Evolutionary conservation across 1,284 basidiomycete genomes (phyloP), one percentile per base, ranked within the genome.

Genomic region (Fomitopsis schrenkii): DNA sequence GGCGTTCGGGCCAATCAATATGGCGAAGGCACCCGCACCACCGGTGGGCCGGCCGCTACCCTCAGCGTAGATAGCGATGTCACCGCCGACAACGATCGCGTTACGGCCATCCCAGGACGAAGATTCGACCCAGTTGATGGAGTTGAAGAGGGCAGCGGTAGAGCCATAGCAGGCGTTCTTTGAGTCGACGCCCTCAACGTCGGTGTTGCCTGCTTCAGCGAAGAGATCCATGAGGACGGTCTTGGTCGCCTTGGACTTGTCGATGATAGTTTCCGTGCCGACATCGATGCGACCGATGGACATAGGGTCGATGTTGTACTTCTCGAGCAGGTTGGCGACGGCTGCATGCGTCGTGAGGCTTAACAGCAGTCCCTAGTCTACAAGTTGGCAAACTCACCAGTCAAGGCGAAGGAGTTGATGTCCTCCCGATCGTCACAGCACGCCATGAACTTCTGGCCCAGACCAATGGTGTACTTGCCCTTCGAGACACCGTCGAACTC

Each of bases 91-190:
- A 67, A 99, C 96, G 68, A 99, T 96, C 30, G 97, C 97, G 75
- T 98, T 95, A 63, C 97, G 88, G 61, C 97, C 97, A 72, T 99
- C 97, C 97, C 97, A 99, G n/a, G 93, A 95, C 63, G 88, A 88
- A 53, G 88, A 91, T 78, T 99, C 97, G 66, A 98, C 83, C 97
- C 97, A 99, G 83, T 96, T 96, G 75, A 97, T 82, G 58, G 95
- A 91, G 78, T 98, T 98, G 88, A 97, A 98, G 63, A 99, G 86
- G 4, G 97, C 97, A 53, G 97, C 97, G 28, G 97, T 99, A 45
- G 95, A 97, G 55, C 97, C 97, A 75, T 99, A 99, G 82, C 97
- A 99, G 22, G 97, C 97, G 75, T 99, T 99, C 83, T 99, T 99
- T 62, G 93, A 95, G 82, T 99, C 97, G 74, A 99, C 92, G 69